Conservation (phyloP, 495 filamentous ascomycete species). For the Tirmania nivea region DNA sequence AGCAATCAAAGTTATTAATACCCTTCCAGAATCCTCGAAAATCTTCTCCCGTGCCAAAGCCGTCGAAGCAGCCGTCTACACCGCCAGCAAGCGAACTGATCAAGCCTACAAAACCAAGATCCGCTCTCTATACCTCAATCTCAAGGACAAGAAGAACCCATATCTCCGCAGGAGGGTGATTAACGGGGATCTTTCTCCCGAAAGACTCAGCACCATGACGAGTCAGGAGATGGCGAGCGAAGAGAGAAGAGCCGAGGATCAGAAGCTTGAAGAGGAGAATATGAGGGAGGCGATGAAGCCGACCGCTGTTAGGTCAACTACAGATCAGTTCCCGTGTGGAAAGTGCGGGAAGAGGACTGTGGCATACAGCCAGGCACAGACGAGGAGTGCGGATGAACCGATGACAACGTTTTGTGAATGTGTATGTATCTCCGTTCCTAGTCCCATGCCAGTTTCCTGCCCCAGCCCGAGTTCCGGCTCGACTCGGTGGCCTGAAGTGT, state of each 20-base stretch:
- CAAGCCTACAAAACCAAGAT: slow-evolving; percentile 62
- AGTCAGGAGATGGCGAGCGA: slow-evolving; percentile 50
- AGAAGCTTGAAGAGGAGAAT: slow-evolving; percentile 61
- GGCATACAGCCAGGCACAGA: slow-evolving; percentile 87
- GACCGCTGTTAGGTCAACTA: slow-evolving; percentile 69
- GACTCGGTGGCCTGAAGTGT: not conserved
- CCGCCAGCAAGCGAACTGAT: slow-evolving; percentile 39
- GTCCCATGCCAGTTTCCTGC: too few relatives aligned
- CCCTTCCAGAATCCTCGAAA: slow-evolving; percentile 22
- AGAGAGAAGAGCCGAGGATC: slow-evolving; percentile 43
- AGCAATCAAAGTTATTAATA: too few relatives aligned
- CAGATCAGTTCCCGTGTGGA: slow-evolving; percentile 62
- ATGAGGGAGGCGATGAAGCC: slow-evolving; percentile 89
- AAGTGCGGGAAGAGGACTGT: slow-evolving; percentile 85
- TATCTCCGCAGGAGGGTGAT: slow-evolving; percentile 54
- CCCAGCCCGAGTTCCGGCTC: too few relatives aligned
- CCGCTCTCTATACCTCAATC: slow-evolving; percentile 73
- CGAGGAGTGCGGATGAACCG: slow-evolving; percentile 77
- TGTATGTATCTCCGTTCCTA: slow-evolving; percentile 4
- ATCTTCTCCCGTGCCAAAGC: slow-evolving; percentile 39
- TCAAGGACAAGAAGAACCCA: slow-evolving; percentile 76
- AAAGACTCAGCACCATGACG: slow-evolving; percentile 45
- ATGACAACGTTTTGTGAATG: slow-evolving; percentile 37
- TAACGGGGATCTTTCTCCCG: slow-evolving; percentile 43
- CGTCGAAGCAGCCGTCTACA: slow-evolving; percentile 42